These are phyloP conservation scores for Cucurbita moschata DNA, from an alignment of 306 rosid species.

Conservation along the genomic window DNA sequence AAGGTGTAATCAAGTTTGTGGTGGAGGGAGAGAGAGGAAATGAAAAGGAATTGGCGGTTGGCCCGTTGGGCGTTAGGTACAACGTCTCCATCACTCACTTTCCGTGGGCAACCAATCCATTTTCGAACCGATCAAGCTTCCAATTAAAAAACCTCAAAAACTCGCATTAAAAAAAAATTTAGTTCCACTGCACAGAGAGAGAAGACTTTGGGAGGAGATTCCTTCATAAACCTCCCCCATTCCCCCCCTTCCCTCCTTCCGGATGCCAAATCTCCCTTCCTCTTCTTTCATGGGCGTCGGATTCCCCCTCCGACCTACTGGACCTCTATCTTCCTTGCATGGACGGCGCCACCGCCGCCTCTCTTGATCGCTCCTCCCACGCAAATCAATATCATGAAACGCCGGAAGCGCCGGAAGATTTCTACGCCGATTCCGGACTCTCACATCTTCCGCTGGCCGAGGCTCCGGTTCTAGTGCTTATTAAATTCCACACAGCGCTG, in stretches of 20 bases:
- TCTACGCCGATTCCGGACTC: neutral
- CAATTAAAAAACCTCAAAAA: neutral
- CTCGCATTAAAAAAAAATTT: too few species aligned
- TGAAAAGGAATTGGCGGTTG: too few species aligned
- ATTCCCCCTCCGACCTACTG: conserved; percentile 4
- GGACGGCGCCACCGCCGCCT: conserved; percentile 37
- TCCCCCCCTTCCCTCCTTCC: conserved; percentile 11
- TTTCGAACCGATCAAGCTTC: neutral
- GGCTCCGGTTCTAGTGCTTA: conserved; percentile 51
- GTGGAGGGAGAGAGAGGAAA: too few species aligned
- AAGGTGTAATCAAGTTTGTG: too few species aligned
- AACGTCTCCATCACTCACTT: neutral
- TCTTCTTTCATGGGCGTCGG: conserved; percentile 41
- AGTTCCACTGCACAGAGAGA: neutral
- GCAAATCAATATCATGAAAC: conserved; percentile 5
- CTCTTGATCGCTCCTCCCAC: conserved; percentile 13
- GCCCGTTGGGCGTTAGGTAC: neutral
- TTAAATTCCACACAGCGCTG: conserved; percentile 59
- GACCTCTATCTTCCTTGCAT: conserved; percentile 21
- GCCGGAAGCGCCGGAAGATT: conserved; percentile 5
- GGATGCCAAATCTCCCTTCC: neutral
- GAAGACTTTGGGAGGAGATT: neutral
- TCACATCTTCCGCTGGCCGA: conserved; percentile 19
- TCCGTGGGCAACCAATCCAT: neutral
- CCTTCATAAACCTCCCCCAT: neutral